These are phyloP conservation scores for Stephania cephalantha DNA, from an alignment of 164 flowering plant genomes.

Conservation along the genomic window DNA sequence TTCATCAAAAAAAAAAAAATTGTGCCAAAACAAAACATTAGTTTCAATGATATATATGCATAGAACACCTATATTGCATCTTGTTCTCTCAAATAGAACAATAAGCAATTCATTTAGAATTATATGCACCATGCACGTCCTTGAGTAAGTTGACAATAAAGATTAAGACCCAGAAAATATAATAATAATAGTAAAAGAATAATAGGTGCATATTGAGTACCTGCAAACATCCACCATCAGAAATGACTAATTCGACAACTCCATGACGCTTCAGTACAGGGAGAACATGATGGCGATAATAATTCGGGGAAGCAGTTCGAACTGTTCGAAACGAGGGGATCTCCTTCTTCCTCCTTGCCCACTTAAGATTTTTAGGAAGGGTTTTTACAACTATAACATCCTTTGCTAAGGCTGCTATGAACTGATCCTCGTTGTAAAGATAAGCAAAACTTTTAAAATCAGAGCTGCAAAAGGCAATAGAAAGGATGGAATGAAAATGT, in stretches of 20 bases:
- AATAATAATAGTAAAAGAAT: neutral
- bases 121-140: neutral
- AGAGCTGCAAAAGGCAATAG: slow-evolving; percentile 44
- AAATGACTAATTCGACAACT: slow-evolving; percentile 72
- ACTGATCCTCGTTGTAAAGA: slow-evolving; percentile 91
- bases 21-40: too few species aligned
- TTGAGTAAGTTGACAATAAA: neutral
- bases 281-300: slow-evolving; percentile 60
- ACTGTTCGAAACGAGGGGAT: slow-evolving; percentile 70
- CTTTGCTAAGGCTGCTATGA: slow-evolving; percentile 68
- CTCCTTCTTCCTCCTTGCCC: slow-evolving; percentile 68
- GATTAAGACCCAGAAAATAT: neutral
- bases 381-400: slow-evolving; percentile 71
- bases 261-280: slow-evolving; percentile 65
- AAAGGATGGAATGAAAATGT: neutral
- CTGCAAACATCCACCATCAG: slow-evolving; percentile 97
- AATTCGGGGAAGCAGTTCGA: slow-evolving; percentile 58
- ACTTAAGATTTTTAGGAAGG: slow-evolving; percentile 78
- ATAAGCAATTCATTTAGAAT: too few species aligned
- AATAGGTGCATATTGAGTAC: slow-evolving; percentile 23
- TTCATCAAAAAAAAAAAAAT: too few species aligned
- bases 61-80: neutral
- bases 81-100: neutral
- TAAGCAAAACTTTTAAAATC: slow-evolving; percentile 92
- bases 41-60: neutral